Conservation (phyloP, 1,284 basidiomycete genomes). For the Moniliophthora roreri region DNA sequence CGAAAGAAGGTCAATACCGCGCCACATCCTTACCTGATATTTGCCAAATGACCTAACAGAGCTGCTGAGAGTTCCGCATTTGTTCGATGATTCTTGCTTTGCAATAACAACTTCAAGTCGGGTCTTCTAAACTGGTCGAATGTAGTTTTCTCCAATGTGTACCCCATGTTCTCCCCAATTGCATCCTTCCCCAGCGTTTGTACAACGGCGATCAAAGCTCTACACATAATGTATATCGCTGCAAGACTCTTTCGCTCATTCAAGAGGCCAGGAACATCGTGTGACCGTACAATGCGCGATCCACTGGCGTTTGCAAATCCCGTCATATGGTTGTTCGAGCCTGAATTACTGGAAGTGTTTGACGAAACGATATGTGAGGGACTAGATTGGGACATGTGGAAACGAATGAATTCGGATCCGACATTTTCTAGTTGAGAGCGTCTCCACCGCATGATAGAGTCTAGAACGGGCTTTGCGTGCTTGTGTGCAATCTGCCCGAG, state of each 20-base stretch:
- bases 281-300: constrained; percentile 37
- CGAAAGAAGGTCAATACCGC: constrained; percentile 2
- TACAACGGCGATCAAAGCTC: constrained; percentile 79
- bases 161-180: constrained; percentile 75
- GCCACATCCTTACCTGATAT: constrained; percentile 55
- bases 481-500: constrained; percentile 87
- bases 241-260: constrained; percentile 80
- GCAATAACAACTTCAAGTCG: constrained; percentile 61
- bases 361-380: constrained; percentile 1
- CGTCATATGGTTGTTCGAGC: background rate
- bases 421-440: constrained; percentile 72
- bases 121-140: constrained; percentile 85
- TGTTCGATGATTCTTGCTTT: constrained; percentile 73
- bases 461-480: constrained; percentile 82
- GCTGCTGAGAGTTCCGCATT: constrained; percentile 82
- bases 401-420: constrained; percentile 48
- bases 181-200: constrained; percentile 73
- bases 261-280: constrained; percentile 60
- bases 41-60: constrained; percentile 81
- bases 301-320: constrained; percentile 16
- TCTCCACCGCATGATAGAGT: constrained; percentile 88
- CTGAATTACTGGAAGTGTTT: background rate
- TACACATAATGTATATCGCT: constrained; percentile 86
- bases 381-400: constrained; percentile 47
- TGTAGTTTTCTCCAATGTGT: constrained; percentile 79